phyloP scores from a whole-genome alignment of 495 filamentous ascomycete species.

The Mycothermus thermophilus region DNA sequence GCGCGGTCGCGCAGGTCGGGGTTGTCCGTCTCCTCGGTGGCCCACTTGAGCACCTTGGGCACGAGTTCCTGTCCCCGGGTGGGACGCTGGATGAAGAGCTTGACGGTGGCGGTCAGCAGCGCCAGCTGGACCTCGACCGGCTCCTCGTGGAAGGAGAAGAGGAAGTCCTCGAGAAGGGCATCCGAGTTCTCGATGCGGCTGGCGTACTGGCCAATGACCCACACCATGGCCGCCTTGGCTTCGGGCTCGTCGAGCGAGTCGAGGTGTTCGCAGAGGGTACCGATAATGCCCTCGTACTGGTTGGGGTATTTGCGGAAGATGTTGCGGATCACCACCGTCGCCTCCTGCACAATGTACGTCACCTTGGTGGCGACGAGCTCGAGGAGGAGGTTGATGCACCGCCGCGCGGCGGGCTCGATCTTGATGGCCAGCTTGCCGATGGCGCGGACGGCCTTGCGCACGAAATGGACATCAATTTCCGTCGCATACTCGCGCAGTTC shows the following conservation, averaged over 20 bases:
- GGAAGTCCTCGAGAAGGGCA: constrained; percentile 83
- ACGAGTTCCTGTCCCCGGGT: constrained; percentile 91
- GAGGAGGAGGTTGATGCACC: constrained; percentile 84
- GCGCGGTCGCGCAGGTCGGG: constrained; percentile 90
- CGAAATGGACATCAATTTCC: constrained; percentile 97
- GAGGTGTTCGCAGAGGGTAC: constrained; percentile 85
- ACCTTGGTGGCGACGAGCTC: constrained; percentile 96
- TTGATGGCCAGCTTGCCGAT: constrained; percentile 99
- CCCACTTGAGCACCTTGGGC: constrained; percentile 94
- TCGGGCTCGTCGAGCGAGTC: constrained; percentile 98
- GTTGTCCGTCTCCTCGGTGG: constrained; percentile 96
- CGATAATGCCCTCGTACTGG: constrained; percentile 95
- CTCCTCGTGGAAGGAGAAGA: constrained; percentile 87
- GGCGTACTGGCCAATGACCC: constrained; percentile 98
- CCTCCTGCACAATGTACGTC: constrained; percentile 98
- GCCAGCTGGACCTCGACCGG: constrained; percentile 90
- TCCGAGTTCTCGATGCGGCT: constrained; percentile 94
- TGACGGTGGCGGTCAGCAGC: constrained; percentile 89
- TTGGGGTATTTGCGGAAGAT: constrained; percentile 99
- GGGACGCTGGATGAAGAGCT: constrained; percentile 93
- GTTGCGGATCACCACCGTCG: constrained; percentile 97
- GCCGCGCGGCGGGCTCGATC: constrained; percentile 82
- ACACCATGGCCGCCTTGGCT: constrained; percentile 98
- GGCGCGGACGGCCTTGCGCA: constrained; percentile 91
- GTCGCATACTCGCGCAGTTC: constrained; percentile 95